Percentiles rank a stretch among this genome's conserved stretches.
Conservation (phyloP, 768 basidiomycete genomes). For the Dictyophora rubrovolvata region DNA sequence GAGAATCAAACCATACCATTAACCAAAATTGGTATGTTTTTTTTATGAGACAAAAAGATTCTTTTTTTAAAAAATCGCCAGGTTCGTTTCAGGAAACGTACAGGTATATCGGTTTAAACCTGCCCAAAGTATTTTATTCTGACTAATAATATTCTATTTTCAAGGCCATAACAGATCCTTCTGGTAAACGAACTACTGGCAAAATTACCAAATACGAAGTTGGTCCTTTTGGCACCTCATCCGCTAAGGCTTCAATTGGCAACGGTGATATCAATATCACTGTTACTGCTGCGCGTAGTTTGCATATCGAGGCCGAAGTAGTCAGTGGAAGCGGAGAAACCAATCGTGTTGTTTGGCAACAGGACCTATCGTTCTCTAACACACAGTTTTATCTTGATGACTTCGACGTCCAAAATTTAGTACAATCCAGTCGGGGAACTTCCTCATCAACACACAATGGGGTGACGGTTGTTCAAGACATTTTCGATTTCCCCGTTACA, state of each 20-base stretch:
- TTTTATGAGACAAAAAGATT: background rate
- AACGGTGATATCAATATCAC: conserved; percentile 47
- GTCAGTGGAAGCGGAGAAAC: conserved; percentile 48
- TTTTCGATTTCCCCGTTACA: conserved; percentile 43
- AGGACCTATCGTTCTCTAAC: conserved; percentile 51
- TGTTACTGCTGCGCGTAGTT: conserved; percentile 44
- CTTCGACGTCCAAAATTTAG: conserved; percentile 36
- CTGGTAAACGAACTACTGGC: conserved; percentile 56
- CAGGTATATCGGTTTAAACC: conserved; percentile 25
- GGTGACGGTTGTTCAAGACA: conserved; percentile 32
- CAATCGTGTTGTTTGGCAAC: conserved; percentile 50
- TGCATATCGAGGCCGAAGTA: conserved; percentile 55
- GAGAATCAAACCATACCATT: conserved; percentile 53
- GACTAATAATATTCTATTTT: background rate
- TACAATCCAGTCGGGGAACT: conserved; percentile 39
- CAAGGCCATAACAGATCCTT: conserved; percentile 50
- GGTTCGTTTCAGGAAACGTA: conserved; percentile 53
- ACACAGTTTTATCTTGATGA: conserved; percentile 49
- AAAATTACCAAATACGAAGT: conserved; percentile 50
- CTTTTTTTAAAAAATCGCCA: background rate
- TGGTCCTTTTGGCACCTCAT: conserved; percentile 44
- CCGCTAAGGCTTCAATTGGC: conserved; percentile 33
- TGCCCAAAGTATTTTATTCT: background rate
- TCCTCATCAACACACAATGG: conserved; percentile 42
- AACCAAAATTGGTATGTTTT: conserved; percentile 52